Conservation (phyloP, 306 rosid species). For the Rosa chinensis region DNA sequence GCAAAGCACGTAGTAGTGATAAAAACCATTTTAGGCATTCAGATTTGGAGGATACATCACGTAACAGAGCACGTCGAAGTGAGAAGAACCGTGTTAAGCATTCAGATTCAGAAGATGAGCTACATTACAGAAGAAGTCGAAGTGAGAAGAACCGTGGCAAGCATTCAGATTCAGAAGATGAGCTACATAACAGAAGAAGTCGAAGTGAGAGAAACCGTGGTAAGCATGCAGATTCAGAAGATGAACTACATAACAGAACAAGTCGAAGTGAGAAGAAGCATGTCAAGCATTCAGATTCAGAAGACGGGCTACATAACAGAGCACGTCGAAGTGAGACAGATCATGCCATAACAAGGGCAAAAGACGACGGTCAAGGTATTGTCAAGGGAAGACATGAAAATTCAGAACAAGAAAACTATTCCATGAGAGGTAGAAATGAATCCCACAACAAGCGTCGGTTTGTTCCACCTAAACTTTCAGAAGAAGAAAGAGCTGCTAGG, state of each 20-base stretch:
- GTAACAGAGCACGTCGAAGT: not conserved
- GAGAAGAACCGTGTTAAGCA: not conserved
- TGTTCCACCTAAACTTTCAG: conserved; percentile 68
- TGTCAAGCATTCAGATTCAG: conserved; percentile 32
- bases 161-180: not conserved
- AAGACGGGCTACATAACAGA: conserved; percentile 10
- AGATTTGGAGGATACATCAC: not conserved
- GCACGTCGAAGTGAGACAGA: conserved; percentile 22
- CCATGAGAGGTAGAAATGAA: conserved; percentile 38
- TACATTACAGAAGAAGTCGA: too few species aligned
- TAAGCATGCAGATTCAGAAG: not conserved
- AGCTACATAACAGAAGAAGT: too few species aligned
- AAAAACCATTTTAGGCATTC: not conserved
- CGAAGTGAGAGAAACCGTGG: not conserved
- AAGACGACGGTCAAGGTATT: conserved; percentile 27
- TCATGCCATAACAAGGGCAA: conserved; percentile 11
- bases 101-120: not conserved
- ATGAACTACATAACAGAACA: not conserved
- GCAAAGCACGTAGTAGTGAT: not conserved
- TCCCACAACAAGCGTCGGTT: conserved; percentile 53
- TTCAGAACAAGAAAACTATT: conserved; percentile 41
- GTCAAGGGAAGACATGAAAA: conserved; percentile 44
- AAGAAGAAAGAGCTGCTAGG: conserved; percentile 84
- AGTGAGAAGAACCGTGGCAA: not conserved
- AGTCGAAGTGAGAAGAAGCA: not conserved